Base-by-base conservation (phyloP, 2,329 filamentous ascomycete genomes). In the Coccinonectria pachysandricola region DNA sequence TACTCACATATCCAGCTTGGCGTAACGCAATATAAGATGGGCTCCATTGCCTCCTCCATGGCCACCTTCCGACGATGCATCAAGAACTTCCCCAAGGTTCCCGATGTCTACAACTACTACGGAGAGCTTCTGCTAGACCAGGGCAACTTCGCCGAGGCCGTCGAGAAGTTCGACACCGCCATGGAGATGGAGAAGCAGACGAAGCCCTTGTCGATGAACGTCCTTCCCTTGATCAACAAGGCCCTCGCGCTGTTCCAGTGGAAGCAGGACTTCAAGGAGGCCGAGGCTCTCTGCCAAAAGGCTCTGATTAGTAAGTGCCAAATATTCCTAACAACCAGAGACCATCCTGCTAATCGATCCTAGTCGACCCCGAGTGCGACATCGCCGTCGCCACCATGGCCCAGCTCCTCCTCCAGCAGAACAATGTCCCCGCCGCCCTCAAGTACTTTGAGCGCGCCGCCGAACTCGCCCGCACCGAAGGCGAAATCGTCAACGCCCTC, bases 1-100 rank as follows among this genome's bases (percentile, higher is more conserved):
- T 98, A 94, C 71, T 96, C 88, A 6, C 91, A 98, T 63, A 98
- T 98, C 49, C 91, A 98, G 60, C 82, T 98, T 21, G 91, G 91
- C 56, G 91, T 98, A 27, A 98, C 91, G 25, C 91, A 98, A 61
- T 98, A 98, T 69, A 98, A 98, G 77, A 92, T 96, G 81, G 91
- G 91, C 43, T 94, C 85, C 15, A 82, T 98, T 32, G 91, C 91
- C 6, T 95, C 87, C 7, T 94, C 87, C 23, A 96, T 96, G 86
- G 88, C 91, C 18, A 98, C 91, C 5, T 96, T 98, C 77, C 76
- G 88, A 45, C 74, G 87, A 38, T 94, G 86, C 59, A 87, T 95
- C 57, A 98, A 96, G 78, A 95, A 94, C 63, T 98, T 98, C 52
- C 82, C 86, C 50, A 83, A 88, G 53, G 84, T 93, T 8, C 87